A percentile compares a stretch with the other conserved stretches of the same genome.
These are phyloP conservation scores for Kregervanrija pseudodelftensis DNA, from an alignment of 805 yeast genomes.

Conservation along the genomic window DNA sequence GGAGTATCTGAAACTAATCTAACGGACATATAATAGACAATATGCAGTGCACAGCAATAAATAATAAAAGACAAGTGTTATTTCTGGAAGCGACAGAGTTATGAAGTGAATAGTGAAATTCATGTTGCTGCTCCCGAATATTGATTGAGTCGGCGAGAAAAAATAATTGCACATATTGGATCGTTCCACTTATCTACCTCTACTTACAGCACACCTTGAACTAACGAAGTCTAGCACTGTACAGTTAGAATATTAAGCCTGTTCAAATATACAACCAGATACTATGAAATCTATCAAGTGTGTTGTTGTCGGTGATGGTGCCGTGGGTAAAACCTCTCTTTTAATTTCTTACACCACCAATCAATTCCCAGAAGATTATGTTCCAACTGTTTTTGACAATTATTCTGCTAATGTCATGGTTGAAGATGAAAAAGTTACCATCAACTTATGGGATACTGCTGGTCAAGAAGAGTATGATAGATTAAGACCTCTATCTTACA, in stretches of 20 bases:
- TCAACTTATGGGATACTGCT: slow-evolving; percentile 97
- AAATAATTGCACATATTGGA: no score
- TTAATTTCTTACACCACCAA: slow-evolving; percentile 93
- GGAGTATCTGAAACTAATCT: slow-evolving; percentile 19
- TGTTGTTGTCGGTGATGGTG: slow-evolving; percentile 99
- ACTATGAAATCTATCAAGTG: slow-evolving; percentile 56
- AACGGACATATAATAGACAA: not conserved
- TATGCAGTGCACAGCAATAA: no score
- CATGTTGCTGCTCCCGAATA: no score
- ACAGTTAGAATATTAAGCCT: no score
- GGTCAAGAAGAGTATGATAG: slow-evolving; percentile 99
- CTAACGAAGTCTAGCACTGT: no score
- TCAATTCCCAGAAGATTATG: slow-evolving; percentile 96
- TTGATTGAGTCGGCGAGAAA: no score
- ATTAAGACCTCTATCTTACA: slow-evolving; percentile 91
- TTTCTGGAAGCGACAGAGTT: no score
- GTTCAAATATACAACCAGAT: no score
- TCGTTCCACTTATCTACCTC: no score
- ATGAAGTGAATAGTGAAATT: no score
- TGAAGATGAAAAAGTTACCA: slow-evolving; percentile 96
- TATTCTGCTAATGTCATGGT: slow-evolving; percentile 93
- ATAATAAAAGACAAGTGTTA: no score
- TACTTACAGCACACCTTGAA: no score
- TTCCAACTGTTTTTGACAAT: slow-evolving; percentile 97
- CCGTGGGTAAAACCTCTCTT: slow-evolving; percentile 96